These are phyloP conservation scores for Fusarium poae DNA, from an alignment of 2,329 filamentous ascomycete species.

Conservation along the genomic window DNA sequence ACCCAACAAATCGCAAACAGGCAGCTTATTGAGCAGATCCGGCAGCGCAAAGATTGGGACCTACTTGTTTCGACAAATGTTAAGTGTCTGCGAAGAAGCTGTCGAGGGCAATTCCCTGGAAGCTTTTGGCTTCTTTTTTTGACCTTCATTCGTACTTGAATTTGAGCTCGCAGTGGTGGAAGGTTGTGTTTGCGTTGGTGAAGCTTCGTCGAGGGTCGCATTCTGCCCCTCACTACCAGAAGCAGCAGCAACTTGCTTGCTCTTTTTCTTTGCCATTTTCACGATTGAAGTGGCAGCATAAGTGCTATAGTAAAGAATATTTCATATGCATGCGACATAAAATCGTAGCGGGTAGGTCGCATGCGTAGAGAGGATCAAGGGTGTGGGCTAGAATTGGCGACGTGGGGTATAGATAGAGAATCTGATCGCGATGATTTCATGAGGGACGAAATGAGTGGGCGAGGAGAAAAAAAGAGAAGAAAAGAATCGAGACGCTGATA, in stretches of 20 bases:
- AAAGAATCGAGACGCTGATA: not conserved
- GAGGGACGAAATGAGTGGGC: slow-evolving; percentile 12
- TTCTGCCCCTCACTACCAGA: slow-evolving; percentile 48
- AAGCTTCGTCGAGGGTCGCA: slow-evolving; percentile 20
- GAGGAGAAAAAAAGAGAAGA: not conserved
- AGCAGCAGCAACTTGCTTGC: slow-evolving; percentile 62
- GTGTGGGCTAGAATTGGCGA: slow-evolving; percentile 26
- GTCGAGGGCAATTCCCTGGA: slow-evolving; percentile 20
- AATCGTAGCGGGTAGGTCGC: slow-evolving; percentile 8
- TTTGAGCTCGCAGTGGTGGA: slow-evolving; percentile 13
- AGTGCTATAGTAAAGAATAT: not conserved
- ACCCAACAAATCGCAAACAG: slow-evolving; percentile 3
- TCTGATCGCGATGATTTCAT: slow-evolving; percentile 27
- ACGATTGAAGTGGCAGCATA: slow-evolving; percentile 11
- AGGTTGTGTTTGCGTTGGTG: slow-evolving; percentile 25
- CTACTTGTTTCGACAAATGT: slow-evolving; percentile 75
- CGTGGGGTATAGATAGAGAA: slow-evolving; percentile 39
- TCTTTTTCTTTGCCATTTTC: slow-evolving; percentile 63
- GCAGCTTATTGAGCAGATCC: slow-evolving; percentile 7
- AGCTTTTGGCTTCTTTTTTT: slow-evolving; percentile 32
- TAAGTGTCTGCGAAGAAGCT: slow-evolving; percentile 37
- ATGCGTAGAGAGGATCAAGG: slow-evolving; percentile 23
- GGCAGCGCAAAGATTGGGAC: slow-evolving; percentile 49
- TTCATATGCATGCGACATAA: slow-evolving; percentile 3
- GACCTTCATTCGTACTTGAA: slow-evolving; percentile 12